Base-by-base conservation (phyloP, 1,139 yeast genomes). In the Magnusiomyces tetraspermus region DNA sequence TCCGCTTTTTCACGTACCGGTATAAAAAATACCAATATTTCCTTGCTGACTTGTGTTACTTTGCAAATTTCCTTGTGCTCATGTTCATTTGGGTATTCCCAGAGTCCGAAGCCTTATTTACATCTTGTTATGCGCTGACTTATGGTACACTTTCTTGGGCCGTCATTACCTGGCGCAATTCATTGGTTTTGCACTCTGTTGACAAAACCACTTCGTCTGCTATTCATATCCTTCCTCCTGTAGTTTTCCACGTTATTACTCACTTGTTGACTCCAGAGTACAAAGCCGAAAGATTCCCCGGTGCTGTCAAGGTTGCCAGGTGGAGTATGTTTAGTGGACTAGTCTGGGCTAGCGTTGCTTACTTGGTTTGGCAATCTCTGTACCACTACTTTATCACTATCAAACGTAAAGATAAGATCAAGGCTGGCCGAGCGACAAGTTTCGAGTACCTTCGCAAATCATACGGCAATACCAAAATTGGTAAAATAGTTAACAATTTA, bases 151-250 rank as follows among this genome's bases (percentile, higher is more conserved):
- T 92, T 52, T 79, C 96, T 8, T 90, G 88, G 78, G 97, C 97
- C 0, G 96, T 92, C 22, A 83, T 90, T 41, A 87, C 97, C 0
- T 92, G 98, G 98, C 76, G 96, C 62, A 92, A 92, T 66, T 89
- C 96, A 8, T 74, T 92, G 54, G 97, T 92, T 8, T 74, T 92
- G 49, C 98, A 92, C 64, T 84, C 94, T 17, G 78, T 92, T 58
- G 97, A 90, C 59, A 90, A 92, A 67, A 86, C 92, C n/a, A 90
- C 97, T 1, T 82, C 92, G 17, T 82, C 96, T 2, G 86, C 88
- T 61, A 90, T 92, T 58, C 98, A 92, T 64, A 76, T 92, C 17
- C 78, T 87, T 72, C 98, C 98, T 1, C 96, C 97, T 0, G 79
- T 83, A 30, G 84, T 90, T 1, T 77, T 89, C 78, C 90, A 87